A percentile compares a stretch with the other conserved stretches of the same genome.
Conservation (phyloP, 495 filamentous ascomycete species). For the Talaromyces wortmannii region DNA sequence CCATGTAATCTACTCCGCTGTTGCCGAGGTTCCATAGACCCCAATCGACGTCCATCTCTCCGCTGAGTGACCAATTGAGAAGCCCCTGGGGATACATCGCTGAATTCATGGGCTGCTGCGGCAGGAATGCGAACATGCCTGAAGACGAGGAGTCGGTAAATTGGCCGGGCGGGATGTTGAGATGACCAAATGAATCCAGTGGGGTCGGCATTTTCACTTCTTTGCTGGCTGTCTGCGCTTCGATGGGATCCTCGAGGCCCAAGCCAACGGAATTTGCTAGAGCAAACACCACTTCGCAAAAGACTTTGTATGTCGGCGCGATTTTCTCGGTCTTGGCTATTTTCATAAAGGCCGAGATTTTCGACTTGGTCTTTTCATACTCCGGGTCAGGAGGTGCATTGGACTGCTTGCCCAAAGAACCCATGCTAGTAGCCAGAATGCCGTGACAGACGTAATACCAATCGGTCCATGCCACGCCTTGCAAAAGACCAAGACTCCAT, state of each 20-base stretch:
- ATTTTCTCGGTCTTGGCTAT: background rate
- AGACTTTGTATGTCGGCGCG: slow-evolving; percentile 3
- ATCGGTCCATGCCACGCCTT: slow-evolving; percentile 2
- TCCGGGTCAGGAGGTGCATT: background rate
- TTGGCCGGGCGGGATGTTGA: too few species aligned
- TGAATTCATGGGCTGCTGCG: too few species aligned
- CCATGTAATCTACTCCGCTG: too few species aligned
- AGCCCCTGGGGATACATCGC: too few species aligned
- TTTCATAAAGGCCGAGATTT: background rate
- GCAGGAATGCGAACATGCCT: too few species aligned
- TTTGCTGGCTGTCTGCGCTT: background rate
- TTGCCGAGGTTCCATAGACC: too few species aligned
- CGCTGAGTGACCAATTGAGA: too few species aligned
- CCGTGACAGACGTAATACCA: slow-evolving; percentile 3
- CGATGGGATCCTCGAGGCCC: background rate
- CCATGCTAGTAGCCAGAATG: background rate
- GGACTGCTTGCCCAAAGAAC: background rate
- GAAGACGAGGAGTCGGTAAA: too few species aligned
- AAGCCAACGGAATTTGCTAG: background rate
- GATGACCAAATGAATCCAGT: background rate
- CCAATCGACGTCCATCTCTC: too few species aligned
- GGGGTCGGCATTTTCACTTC: background rate
- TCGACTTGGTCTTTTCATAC: background rate
- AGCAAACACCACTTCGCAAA: background rate
- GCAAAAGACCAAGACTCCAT: background rate